A percentile compares a stretch with the other conserved stretches of the same genome.
Conservation (phyloP, 1,284 basidiomycete genomes). For the Sanguinoderma infundibulare region DNA sequence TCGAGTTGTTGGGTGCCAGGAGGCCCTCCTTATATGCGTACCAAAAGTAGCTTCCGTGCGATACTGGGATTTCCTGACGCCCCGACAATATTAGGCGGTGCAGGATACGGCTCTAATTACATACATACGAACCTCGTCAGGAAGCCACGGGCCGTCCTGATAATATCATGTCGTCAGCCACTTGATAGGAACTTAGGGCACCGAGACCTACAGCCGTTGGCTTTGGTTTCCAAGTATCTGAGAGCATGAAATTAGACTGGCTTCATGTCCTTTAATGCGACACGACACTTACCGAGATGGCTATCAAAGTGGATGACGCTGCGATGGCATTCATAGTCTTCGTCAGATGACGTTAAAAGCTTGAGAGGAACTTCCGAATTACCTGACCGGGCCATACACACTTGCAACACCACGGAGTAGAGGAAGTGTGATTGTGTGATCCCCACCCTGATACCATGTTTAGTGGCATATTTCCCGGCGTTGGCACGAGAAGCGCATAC, state of each 20-base stretch:
- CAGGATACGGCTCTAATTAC: not conserved
- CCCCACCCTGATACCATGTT: slow-evolving; percentile 40
- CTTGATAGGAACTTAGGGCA: too few relatives aligned
- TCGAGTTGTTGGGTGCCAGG: slow-evolving; percentile 41
- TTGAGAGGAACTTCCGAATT: not conserved
- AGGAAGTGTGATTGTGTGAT: slow-evolving; percentile 46
- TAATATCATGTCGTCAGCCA: not conserved
- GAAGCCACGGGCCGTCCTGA: slow-evolving; percentile 37
- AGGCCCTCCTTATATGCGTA: slow-evolving; percentile 45
- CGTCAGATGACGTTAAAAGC: not conserved
- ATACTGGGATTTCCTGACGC: slow-evolving; percentile 35
- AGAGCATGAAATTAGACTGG: not conserved
- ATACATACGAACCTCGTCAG: slow-evolving; percentile 29
- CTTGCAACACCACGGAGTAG: slow-evolving; percentile 40
- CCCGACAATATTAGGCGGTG: not conserved
- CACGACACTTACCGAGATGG: slow-evolving; percentile 35
- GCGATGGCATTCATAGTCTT: too few relatives aligned
- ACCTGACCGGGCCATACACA: slow-evolving; percentile 41
- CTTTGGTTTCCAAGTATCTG: slow-evolving; percentile 40
- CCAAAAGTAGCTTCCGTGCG: slow-evolving; percentile 47
- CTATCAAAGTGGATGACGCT: slow-evolving; percentile 47
- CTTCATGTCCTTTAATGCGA: not conserved
- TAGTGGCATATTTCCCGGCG: too few relatives aligned
- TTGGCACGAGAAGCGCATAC: slow-evolving; percentile 26
- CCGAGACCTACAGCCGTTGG: slow-evolving; percentile 15